phyloP scores from a whole-genome alignment of 768 basidiomycete genomes.

The Lactarius indigo region DNA sequence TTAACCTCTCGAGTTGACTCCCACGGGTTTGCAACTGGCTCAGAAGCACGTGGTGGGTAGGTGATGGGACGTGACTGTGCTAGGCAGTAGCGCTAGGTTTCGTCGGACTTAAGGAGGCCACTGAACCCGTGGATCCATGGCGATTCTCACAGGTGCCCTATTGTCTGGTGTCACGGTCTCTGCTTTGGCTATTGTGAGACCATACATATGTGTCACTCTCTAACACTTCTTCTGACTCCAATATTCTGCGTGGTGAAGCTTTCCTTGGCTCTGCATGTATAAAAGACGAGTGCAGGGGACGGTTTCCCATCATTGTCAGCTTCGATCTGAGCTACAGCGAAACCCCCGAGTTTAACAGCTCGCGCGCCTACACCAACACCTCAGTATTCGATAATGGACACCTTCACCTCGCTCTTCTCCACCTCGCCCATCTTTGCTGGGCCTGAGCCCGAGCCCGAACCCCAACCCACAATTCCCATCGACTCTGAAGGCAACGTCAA shows the following conservation, averaged over 20 bases:
- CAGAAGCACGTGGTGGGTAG: too few relatives aligned
- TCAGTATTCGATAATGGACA: conserved; percentile 6
- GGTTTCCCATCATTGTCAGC: not conserved
- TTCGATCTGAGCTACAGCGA: not conserved
- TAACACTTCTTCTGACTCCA: not conserved
- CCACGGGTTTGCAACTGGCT: too few relatives aligned
- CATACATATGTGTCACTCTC: too few relatives aligned
- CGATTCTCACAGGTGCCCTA: not conserved
- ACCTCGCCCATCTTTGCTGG: not conserved
- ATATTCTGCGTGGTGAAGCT: not conserved
- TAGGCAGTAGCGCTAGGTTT: too few relatives aligned
- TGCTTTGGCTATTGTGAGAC: too few relatives aligned
- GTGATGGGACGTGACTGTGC: too few relatives aligned
- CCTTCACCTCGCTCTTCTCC: not conserved
- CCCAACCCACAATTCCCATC: conserved; percentile 5
- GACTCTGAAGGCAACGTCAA: not conserved
- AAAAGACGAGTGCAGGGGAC: not conserved
- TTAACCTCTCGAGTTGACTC: too few relatives aligned
- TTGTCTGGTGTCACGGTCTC: not conserved
- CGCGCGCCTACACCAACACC: not conserved
- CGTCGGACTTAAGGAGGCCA: too few relatives aligned
- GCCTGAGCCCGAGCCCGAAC: conserved; percentile 1
- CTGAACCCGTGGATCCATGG: too few relatives aligned
- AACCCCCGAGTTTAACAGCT: not conserved
- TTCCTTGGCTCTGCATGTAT: not conserved